Conservation (phyloP, 2,329 filamentous ascomycete species). For the Alternaria arborescens region DNA sequence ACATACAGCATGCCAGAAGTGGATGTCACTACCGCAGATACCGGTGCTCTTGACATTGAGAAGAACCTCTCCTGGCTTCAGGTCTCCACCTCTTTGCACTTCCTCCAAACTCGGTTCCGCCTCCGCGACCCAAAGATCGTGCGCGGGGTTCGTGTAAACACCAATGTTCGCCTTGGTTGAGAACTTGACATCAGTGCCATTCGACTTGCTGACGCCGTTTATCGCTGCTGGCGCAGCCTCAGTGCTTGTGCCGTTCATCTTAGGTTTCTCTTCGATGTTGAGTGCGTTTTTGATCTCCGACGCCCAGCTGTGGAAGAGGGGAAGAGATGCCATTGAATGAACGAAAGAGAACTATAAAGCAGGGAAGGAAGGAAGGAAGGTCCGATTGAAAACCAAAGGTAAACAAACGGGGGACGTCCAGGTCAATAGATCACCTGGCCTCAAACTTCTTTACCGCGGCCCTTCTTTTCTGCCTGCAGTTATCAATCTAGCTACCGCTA, state of each 20-base stretch:
- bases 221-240: slow-evolving; percentile 12
- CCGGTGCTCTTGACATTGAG: slow-evolving; percentile 92
- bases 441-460: slow-evolving; percentile 2
- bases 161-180: slow-evolving; percentile 86
- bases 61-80: slow-evolving; percentile 85
- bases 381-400: neutral
- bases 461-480: slow-evolving; percentile 1
- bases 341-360: neutral
- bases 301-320: slow-evolving; percentile 8
- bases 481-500: neutral
- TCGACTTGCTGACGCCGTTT: slow-evolving; percentile 1
- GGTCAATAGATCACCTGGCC: slow-evolving; percentile 6
- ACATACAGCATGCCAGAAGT: slow-evolving; percentile 88
- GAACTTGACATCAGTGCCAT: slow-evolving; percentile 52
- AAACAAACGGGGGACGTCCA: neutral
- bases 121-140: slow-evolving; percentile 88
- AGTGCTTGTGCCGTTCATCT: slow-evolving; percentile 9
- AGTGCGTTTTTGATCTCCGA: slow-evolving; percentile 1
- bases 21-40: slow-evolving; percentile 94
- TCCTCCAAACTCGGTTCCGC: slow-evolving; percentile 79
- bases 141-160: slow-evolving; percentile 92
- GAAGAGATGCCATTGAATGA: slow-evolving; percentile 6
- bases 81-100: slow-evolving; percentile 70
- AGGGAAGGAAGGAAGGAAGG: neutral
- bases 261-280: neutral